Percentiles rank a stretch among this genome's conserved stretches.
These are phyloP conservation scores for Lumnitzera racemosa DNA, from an alignment of 345 rosid genomes.

Conservation along the genomic window DNA sequence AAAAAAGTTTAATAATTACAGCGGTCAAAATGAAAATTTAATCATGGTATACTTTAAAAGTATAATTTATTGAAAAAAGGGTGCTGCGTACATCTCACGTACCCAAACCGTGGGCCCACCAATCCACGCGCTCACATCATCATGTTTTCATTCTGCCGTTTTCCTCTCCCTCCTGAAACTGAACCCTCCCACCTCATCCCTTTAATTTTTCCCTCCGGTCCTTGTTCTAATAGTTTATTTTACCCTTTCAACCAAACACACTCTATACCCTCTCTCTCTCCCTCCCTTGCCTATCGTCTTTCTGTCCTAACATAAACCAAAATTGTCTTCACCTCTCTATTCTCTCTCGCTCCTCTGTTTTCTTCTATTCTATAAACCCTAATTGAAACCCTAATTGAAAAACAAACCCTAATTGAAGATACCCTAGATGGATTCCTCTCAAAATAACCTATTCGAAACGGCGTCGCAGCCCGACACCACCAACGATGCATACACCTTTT, in stretches of 20 bases:
- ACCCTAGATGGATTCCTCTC: slow-evolving; percentile 61
- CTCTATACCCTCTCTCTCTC: not conserved
- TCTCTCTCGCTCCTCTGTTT: slow-evolving; percentile 7
- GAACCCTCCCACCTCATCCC: too few relatives aligned
- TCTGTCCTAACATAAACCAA: not conserved
- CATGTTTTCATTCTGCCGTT: too few relatives aligned
- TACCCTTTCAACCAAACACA: not conserved
- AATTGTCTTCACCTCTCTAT: not conserved
- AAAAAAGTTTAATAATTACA: too few relatives aligned
- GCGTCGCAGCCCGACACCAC: slow-evolving; percentile 94
- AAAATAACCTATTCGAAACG: slow-evolving; percentile 68
- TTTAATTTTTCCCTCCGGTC: not conserved
- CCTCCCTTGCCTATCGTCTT: not conserved
- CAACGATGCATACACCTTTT: slow-evolving; percentile 81
- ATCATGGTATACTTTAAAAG: too few relatives aligned
- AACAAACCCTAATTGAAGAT: slow-evolving; percentile 16
- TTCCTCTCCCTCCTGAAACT: too few relatives aligned
- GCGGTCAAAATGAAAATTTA: too few relatives aligned
- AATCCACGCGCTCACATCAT: too few relatives aligned
- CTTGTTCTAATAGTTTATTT: not conserved
- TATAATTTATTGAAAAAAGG: too few relatives aligned
- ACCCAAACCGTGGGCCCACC: too few relatives aligned
- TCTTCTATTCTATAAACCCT: slow-evolving; percentile 5
- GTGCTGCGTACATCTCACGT: too few relatives aligned
- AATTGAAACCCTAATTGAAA: slow-evolving; percentile 1